Base-by-base conservation (phyloP, 2,329 filamentous ascomycete genomes). In the Pyrenophora tritici-repentis region DNA sequence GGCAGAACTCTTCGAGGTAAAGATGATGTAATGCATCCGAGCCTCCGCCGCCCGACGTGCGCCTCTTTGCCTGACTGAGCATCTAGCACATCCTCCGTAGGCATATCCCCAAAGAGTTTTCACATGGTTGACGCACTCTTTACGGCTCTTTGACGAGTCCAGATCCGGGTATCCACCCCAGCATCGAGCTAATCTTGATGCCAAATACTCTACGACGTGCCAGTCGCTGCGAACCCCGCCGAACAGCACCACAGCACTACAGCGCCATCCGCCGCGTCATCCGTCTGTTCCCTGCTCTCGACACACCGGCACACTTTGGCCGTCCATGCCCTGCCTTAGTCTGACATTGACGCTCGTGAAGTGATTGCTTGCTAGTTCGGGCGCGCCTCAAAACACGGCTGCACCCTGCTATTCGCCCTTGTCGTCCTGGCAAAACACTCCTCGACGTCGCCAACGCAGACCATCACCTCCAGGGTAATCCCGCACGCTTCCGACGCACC, bases 401-500 rank as follows among this genome's bases (percentile, higher is more conserved):
- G 58, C 48, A 62, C 63, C 66, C 59, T 67, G 63, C 56, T 45
- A 51, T 56, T 57, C 53, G 59, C 58, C 53, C 52, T 55, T 53
- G 45, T 58, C 52, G 59, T 52, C 55, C 60, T 62, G 61, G 52
- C 63, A 37, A 42, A 53, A 60, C 56, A 60, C 46, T 50, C 40
- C 56, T 54, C 53, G 46, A 39, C 52, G 50, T 50, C 62, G 61
- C 59, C 63, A 68, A 45, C 64, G 58, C 67, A 70, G 59, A 55
- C 61, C 42, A 45, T 52, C 56, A 52, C 37, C 26, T 63, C 49
- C 65, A 70, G 67, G 65, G 65, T 47, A 58, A 56, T 60, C 62
- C 70, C 67, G 67, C 59, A 61, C 61, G 20, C 61, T 58, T 71
- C 68, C 69, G 66, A 62, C 59, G 39, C 57, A 53, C 49, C 52